Conservation (phyloP, 306 rosid species). For the Quercus rubra region DNA sequence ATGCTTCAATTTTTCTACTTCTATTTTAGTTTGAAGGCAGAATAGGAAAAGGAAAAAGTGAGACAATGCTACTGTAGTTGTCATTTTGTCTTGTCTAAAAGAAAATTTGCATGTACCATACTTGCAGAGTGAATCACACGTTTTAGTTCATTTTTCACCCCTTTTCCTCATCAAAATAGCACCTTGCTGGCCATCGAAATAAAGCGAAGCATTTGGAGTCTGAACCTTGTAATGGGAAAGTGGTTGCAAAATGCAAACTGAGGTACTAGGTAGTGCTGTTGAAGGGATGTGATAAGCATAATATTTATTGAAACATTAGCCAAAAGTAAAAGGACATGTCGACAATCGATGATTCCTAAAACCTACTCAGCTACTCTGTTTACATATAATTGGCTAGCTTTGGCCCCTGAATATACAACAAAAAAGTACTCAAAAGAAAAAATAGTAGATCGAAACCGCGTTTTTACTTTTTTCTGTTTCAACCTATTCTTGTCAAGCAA, state of each 20-base stretch:
- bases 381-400: background rate
- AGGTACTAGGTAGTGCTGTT: background rate
- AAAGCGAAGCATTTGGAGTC: background rate
- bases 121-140: too few species aligned
- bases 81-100: too few species aligned
- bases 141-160: too few species aligned
- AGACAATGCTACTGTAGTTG: too few species aligned
- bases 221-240: background rate
- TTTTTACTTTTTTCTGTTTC: conserved; percentile 20
- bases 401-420: conserved; percentile 1
- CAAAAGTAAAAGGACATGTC: background rate
- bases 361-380: background rate
- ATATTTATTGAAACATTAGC: background rate
- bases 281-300: conserved; percentile 3
- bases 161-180: too few species aligned
- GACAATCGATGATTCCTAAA: conserved; percentile 4
- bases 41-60: too few species aligned
- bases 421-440: conserved; percentile 2
- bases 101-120: too few species aligned
- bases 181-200: too few species aligned
- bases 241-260: background rate
- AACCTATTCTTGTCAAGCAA: background rate
- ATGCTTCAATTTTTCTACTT: too few species aligned
- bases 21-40: too few species aligned
- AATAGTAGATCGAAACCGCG: conserved; percentile 6